Percentiles rank a stretch among this genome's conserved stretches.
phyloP scores from a whole-genome alignment of 179 eudicot species.

The Camellia oleifera region DNA sequence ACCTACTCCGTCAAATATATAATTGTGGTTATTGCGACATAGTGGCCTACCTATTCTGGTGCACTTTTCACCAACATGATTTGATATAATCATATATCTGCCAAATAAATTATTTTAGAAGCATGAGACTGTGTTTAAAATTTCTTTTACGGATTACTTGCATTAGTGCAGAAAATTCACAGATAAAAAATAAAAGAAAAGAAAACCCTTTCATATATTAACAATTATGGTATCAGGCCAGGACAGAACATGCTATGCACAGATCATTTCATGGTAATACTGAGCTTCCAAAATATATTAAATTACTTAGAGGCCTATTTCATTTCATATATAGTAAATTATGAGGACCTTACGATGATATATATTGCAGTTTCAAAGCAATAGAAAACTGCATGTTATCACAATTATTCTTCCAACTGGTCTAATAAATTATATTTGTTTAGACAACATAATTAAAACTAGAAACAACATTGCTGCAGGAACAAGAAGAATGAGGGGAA shows the following conservation, averaged over 20 bases:
- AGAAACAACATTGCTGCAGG: too few relatives aligned
- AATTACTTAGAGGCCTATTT: background rate
- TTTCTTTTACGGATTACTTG: too few relatives aligned
- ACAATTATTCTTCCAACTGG: too few relatives aligned
- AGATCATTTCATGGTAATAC: too few relatives aligned
- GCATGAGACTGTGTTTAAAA: background rate
- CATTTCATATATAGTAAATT: background rate
- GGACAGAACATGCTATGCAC: background rate
- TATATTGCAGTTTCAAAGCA: too few relatives aligned
- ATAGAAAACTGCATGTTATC: too few relatives aligned
- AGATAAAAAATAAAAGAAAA: background rate
- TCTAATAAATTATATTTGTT: too few relatives aligned
- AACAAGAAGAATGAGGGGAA: too few relatives aligned
- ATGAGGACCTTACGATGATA: background rate
- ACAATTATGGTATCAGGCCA: too few relatives aligned
- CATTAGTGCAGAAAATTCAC: background rate
- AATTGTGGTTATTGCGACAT: constrained; percentile 21
- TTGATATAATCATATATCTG: constrained; percentile 67
- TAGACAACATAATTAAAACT: too few relatives aligned
- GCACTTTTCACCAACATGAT: constrained; percentile 29
- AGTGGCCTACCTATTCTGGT: constrained; percentile 41
- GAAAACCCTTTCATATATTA: background rate
- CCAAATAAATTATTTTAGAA: constrained; percentile 10
- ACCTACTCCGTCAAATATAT: constrained; percentile 63
- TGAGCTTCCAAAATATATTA: background rate